Evolutionary conservation across 1,139 yeast species (phyloP), one percentile per base, ranked within the genome.

Genomic region (Saccharomyces hybrid): DNA sequence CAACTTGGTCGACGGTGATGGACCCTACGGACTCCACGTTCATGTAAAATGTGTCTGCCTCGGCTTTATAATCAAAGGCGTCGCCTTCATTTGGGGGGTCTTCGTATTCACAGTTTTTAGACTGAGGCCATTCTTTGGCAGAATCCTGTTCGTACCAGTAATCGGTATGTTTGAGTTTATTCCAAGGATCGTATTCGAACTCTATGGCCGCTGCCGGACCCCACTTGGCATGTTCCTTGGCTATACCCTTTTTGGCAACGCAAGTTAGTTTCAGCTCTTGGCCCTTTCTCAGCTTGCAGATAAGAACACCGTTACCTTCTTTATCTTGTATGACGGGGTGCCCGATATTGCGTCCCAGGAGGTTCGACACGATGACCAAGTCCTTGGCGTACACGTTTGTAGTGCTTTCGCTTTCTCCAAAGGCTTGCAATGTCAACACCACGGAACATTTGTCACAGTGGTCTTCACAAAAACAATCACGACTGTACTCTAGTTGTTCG

Each of bases 171-270:
- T 86, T 86, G 63, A 95, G 78, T 73, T 93, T 93, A 73, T 93
- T 93, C 96, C 97, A 93, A n/a, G 99, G 99, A 68, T 93, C 99
- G 68, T 93, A 93, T 73, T 93, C 99, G 67, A 93, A 93, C 25
- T 96, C 98, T 55, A 95, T 80, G n/a, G 99, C 99, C 0, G 97
- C 81, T 63, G 96, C 88, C 1, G 99, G 97, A 5, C 95, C 86
- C 99, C 99, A 93, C 69, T 93, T 93, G 52, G 99, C 97, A 68
- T 93, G 99, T 70, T 93, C 99, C 70, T 95, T 93, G 48, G 98
- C 91, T 58, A 95, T 93, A 48, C 99, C 99, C 75, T 93, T 93
- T 72, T 95, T 93, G 54, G 99, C 99, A 60, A 93, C 87, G 73
- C 99, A 93, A 59, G 87, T 84, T 58, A 93, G 75, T 62, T 87